These are phyloP conservation scores for Russula abietina DNA, from an alignment of 768 basidiomycete species.

Conservation along the genomic window DNA sequence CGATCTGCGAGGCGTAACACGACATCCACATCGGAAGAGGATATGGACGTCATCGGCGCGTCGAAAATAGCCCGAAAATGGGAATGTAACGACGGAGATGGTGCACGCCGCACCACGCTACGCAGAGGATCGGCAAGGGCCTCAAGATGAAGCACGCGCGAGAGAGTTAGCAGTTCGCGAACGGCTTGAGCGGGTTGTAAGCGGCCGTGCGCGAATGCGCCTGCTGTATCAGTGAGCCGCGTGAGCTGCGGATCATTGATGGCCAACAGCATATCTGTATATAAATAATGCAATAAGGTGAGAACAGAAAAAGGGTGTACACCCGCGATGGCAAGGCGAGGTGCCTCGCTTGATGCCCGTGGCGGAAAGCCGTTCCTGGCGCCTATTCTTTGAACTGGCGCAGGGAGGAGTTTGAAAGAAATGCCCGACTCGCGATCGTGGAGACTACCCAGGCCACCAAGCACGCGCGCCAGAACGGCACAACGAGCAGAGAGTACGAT, in stretches of 20 bases:
- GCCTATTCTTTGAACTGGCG: neutral
- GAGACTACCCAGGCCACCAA: slow-evolving; percentile 33
- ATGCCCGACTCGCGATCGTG: slow-evolving; percentile 26
- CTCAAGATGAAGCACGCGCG: slow-evolving; percentile 53
- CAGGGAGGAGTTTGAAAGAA: slow-evolving; percentile 31
- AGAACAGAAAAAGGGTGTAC: slow-evolving; percentile 63
- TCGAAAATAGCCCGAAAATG: slow-evolving; percentile 50
- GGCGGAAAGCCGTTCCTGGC: slow-evolving; percentile 5
- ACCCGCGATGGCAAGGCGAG: slow-evolving; percentile 43
- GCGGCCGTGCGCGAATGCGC: slow-evolving; percentile 36
- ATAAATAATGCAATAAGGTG: slow-evolving; percentile 78
- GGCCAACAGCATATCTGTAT: slow-evolving; percentile 75
- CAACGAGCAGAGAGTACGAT: slow-evolving; percentile 61
- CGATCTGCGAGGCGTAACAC: slow-evolving; percentile 63
- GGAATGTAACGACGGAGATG: slow-evolving; percentile 41
- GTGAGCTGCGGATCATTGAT: slow-evolving; percentile 77
- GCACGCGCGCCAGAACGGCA: slow-evolving; percentile 37
- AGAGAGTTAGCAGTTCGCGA: slow-evolving; percentile 54
- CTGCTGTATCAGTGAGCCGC: slow-evolving; percentile 33
- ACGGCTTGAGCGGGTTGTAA: slow-evolving; percentile 48
- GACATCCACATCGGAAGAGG: slow-evolving; percentile 70
- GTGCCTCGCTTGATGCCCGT: slow-evolving; percentile 9
- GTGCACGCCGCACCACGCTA: slow-evolving; percentile 51
- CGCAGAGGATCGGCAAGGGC: slow-evolving; percentile 50
- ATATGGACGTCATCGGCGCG: slow-evolving; percentile 27